These are phyloP conservation scores for Colletotrichum sp. DNA, from an alignment of 2,329 filamentous ascomycete species.

Conservation along the genomic window DNA sequence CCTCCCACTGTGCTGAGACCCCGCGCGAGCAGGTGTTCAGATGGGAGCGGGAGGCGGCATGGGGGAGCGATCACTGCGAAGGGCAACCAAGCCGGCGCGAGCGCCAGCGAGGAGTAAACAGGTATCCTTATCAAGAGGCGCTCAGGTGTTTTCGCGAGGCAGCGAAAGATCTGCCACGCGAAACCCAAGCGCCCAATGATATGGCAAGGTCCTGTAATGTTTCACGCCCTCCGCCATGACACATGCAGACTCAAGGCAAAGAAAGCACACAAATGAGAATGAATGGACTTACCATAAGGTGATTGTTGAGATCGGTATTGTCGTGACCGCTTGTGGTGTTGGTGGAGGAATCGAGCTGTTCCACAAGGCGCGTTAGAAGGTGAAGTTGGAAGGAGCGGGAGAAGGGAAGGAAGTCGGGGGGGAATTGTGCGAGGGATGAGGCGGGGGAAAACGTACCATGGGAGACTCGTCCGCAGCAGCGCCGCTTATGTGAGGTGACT, in stretches of 20 bases:
- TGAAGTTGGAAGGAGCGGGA: background rate
- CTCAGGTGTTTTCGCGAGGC: background rate
- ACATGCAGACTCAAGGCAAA: background rate
- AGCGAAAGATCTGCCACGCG: background rate
- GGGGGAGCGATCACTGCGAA: background rate
- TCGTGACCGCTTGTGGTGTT: background rate
- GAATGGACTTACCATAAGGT: background rate
- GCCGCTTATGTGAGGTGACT: background rate
- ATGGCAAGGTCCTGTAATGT: background rate
- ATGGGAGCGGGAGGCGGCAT: background rate
- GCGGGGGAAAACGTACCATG: too few relatives aligned
- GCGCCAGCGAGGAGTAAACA: background rate
- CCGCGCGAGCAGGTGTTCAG: background rate
- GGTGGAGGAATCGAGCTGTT: accelerated
- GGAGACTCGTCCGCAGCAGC: background rate
- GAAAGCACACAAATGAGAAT: background rate
- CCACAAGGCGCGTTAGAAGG: accelerated
- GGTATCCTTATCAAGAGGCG: background rate
- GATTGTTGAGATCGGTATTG: background rate
- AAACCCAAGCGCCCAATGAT: background rate
- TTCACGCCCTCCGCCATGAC: background rate
- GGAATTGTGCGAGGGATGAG: background rate
- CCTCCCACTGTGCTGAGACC: background rate
- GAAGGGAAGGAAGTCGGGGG: background rate
- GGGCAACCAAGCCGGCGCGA: background rate